phyloP scores from a whole-genome alignment of 768 basidiomycete species.

The Boletus edulis region DNA sequence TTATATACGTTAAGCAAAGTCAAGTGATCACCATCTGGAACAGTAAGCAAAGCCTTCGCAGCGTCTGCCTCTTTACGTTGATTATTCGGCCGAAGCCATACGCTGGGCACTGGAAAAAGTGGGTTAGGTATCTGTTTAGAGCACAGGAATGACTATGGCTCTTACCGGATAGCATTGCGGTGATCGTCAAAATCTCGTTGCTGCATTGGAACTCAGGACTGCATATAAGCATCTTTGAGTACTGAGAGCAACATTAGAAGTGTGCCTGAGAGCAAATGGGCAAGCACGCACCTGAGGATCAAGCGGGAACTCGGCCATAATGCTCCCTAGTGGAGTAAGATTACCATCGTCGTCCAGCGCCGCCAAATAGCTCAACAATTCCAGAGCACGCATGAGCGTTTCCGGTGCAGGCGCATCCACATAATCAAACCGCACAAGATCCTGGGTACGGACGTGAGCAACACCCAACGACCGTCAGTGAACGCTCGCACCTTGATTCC shows the following conservation, averaged over 20 bases:
- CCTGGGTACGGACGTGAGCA: constrained; percentile 33
- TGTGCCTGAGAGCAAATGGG: background rate
- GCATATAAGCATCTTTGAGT: constrained; percentile 91
- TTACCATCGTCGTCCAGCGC: constrained; percentile 95
- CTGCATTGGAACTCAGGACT: constrained; percentile 96
- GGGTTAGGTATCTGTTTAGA: background rate
- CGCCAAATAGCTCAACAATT: constrained; percentile 87
- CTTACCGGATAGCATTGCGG: constrained; percentile 92
- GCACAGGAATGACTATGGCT: background rate
- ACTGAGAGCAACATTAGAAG: constrained; percentile 28
- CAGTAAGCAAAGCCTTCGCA: constrained; percentile 83
- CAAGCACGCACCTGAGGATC: constrained; percentile 76
- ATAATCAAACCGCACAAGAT: constrained; percentile 85
- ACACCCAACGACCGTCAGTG: background rate
- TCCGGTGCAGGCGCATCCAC: constrained; percentile 94
- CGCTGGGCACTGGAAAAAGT: constrained; percentile 64
- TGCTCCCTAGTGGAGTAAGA: constrained; percentile 77
- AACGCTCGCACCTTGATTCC: constrained; percentile 67
- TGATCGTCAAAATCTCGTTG: constrained; percentile 92
- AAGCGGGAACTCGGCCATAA: constrained; percentile 99
- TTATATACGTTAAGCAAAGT: constrained; percentile 96
- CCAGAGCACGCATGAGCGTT: constrained; percentile 94
- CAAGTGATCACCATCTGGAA: constrained; percentile 94
- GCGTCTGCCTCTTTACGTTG: constrained; percentile 88
- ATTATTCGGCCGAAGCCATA: constrained; percentile 91